phyloP scores from a whole-genome alignment of 768 basidiomycete species.

The Termitomyces sp. region DNA sequence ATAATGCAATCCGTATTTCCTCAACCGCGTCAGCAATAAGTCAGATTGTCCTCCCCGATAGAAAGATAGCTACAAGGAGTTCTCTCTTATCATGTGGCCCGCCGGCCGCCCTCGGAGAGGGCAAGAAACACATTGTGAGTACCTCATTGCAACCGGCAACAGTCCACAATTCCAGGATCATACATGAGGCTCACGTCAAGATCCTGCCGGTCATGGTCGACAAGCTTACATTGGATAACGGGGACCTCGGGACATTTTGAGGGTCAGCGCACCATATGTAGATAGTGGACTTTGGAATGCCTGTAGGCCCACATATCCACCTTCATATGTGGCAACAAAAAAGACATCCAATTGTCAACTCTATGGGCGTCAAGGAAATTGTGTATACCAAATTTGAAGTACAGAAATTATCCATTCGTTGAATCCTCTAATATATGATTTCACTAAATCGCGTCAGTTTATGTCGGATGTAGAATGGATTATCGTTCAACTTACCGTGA shows the following conservation, averaged over 20 bases:
- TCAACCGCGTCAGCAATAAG: no score
- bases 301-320: not conserved
- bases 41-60: not conserved
- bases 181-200: not conserved
- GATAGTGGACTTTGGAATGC: not conserved
- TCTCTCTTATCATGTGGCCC: not conserved
- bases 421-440: not conserved
- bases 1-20: not conserved
- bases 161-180: not conserved
- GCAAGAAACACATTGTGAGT: not conserved
- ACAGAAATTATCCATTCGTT: not conserved
- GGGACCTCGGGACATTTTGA: not conserved
- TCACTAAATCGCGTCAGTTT: not conserved
- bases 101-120: not conserved
- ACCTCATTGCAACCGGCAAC: not conserved
- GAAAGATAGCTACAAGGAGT: conserved; percentile 1
- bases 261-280: not conserved
- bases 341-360: not conserved
- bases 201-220: not conserved
- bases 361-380: not conserved
- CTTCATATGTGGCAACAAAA: not conserved
- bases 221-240: not conserved
- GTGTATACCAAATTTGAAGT: not conserved
- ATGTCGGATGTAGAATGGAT: not conserved
- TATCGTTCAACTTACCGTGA: conserved; percentile 60